Evolutionary conservation across 1,284 basidiomycete species (phyloP).

Genomic region (Mycena sp.): DNA sequence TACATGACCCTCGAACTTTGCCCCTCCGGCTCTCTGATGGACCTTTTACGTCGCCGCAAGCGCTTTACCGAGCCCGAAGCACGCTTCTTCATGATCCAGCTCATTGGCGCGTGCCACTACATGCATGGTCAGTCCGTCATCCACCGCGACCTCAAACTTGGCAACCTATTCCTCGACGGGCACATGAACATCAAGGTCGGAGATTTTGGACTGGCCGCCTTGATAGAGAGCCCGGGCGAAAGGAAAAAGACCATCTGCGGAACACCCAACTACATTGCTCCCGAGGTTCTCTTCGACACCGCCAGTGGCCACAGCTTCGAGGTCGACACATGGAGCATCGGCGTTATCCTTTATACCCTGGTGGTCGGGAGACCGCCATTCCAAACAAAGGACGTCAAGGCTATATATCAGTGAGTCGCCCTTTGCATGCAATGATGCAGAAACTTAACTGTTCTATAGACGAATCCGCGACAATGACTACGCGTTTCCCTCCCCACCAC

Average conservation of each 20-base stretch:
- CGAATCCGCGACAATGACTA: constrained; percentile 96
- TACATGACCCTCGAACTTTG: constrained; percentile 98
- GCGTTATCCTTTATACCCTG: constrained; percentile 97
- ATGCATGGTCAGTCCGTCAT: constrained; percentile 98
- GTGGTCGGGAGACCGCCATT: constrained; percentile 95
- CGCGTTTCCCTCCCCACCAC: constrained; percentile 74
- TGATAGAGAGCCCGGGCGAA: constrained; percentile 96
- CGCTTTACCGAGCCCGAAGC: constrained; percentile 94
- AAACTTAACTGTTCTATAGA: constrained; percentile 50
- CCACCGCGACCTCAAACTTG: constrained; percentile 95
- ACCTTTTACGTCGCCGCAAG: constrained; percentile 89
- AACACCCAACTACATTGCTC: constrained; percentile 99
- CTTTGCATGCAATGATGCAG: not conserved
- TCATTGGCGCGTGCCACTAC: constrained; percentile 95
- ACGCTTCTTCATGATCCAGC: constrained; percentile 92
- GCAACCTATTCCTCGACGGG: constrained; percentile 93
- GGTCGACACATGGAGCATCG: constrained; percentile 98
- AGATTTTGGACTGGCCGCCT: constrained; percentile 96
- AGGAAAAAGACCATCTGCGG: constrained; percentile 99
- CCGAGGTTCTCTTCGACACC: constrained; percentile 96
- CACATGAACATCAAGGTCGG: constrained; percentile 97
- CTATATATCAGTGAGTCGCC: constrained; percentile 83
- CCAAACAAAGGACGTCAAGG: constrained; percentile 97
- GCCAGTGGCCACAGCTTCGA: constrained; percentile 98
- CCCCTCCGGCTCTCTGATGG: constrained; percentile 89